Evolutionary conservation across 2,329 filamentous ascomycete species (phyloP), one percentile per base, ranked within the genome.

Genomic region (Botryotinia calthae): DNA sequence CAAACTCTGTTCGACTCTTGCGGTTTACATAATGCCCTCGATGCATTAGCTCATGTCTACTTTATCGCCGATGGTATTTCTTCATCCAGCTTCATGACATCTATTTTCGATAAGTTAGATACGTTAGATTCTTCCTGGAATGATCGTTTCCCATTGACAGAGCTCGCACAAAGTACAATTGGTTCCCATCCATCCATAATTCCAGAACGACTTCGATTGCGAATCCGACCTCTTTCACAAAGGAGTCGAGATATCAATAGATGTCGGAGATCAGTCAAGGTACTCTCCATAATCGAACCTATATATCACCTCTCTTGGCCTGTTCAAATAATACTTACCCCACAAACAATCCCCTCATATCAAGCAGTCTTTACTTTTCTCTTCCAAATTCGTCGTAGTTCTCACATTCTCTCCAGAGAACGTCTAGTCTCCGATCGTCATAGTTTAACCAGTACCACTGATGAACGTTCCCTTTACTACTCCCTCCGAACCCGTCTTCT

Each of bases 111-210:
- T 72, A 90, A 91, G 66, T 87, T 98, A 62, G 92, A 96, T 76
- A 84, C 83, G 2, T 78, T 86, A 25, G 85, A 83, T 79, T 81
- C 79, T 9, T 83, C 83, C 51, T 98, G 94, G 95, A 90, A 91
- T 74, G 94, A 98, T 80, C 88, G 90, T 31, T 97, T 95, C 79
- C 86, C 92, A 0, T 84, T 98, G 42, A 96, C 92, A 0, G 93
- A 95, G 76, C 83, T 94, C 2, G 90, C 91, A 0, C 92, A 94
- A 73, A 90, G 90, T 72, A 89, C 92, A 0, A 94, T 94, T 79
- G 85, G 84, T 8, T 79, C 79, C 0, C 78, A 88, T 1, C 76
- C 82, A 0, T 82, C 83, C 2, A 81, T 93, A 1, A 88, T 94
- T 71, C 77, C 85, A 2, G 87, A 90, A 66, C 87, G 88, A 31